These are phyloP conservation scores for Tetrapisispora nanseiensis DNA, from an alignment of 805 yeast genomes.

Conservation along the genomic window DNA sequence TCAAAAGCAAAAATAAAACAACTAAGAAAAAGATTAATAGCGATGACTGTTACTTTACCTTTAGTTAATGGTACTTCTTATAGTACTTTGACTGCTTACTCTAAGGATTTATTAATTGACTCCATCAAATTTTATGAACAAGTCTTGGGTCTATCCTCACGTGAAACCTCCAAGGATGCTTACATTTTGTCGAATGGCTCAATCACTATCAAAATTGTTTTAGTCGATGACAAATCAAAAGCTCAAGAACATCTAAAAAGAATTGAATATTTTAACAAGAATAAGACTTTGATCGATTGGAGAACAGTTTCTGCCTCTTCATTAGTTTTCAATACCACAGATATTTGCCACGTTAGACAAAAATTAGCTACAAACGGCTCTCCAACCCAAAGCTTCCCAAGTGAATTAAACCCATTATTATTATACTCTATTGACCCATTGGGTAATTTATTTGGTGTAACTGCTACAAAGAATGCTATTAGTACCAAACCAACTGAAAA, in stretches of 20 bases:
- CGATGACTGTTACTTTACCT: conserved; percentile 20
- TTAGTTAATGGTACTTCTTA: conserved; percentile 47
- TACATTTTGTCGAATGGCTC: conserved; percentile 14
- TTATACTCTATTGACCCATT: conserved; percentile 74
- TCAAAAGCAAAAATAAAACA: background rate
- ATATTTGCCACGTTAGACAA: conserved; percentile 21
- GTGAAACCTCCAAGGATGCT: background rate
- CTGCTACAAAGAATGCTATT: conserved; percentile 49
- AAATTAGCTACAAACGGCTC: conserved; percentile 22
- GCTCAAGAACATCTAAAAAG: conserved; percentile 18
- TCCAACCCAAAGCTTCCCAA: conserved; percentile 55
- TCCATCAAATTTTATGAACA: conserved; percentile 45
- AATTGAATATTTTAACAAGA: conserved; percentile 13
- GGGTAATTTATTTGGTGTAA: conserved; percentile 74
- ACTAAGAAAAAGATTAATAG: background rate
- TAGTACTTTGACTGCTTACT: conserved; percentile 44
- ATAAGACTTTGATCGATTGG: conserved; percentile 34
- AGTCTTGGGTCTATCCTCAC: conserved; percentile 13
- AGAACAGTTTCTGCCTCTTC: conserved; percentile 36
- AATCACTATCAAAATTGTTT: conserved; percentile 21
- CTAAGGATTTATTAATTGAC: conserved; percentile 33
- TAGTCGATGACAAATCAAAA: conserved; percentile 15
- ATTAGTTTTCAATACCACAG: conserved; percentile 30
- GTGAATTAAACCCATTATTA: conserved; percentile 64
- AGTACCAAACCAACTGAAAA: conserved; percentile 32